phyloP scores from a whole-genome alignment of 805 yeast genomes.

The Metschnikowia cubensis region DNA sequence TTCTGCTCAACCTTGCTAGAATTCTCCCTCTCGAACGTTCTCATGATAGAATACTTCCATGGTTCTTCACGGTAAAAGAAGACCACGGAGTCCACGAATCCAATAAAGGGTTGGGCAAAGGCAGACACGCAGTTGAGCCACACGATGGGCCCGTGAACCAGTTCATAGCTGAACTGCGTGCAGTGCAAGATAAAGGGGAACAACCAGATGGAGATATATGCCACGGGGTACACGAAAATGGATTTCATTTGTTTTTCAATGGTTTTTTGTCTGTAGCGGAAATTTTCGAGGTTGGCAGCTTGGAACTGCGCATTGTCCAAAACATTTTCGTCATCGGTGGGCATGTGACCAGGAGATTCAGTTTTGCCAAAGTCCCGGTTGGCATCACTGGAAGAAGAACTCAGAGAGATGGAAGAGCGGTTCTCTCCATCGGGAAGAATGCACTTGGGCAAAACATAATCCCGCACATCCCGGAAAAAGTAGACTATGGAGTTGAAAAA shows the following conservation, averaged over 20 bases:
- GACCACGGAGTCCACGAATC: conserved; percentile 71
- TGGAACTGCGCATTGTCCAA: conserved; percentile 44
- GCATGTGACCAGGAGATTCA: conserved; percentile 5
- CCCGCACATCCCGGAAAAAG: conserved; percentile 23
- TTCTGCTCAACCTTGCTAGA: conserved; percentile 22
- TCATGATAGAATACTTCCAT: conserved; percentile 54
- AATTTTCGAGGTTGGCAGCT: conserved; percentile 54
- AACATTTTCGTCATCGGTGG: conserved; percentile 19
- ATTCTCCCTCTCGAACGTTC: conserved; percentile 35
- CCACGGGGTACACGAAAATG: conserved; percentile 79
- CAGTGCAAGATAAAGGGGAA: conserved; percentile 70
- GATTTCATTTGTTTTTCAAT: conserved; percentile 76
- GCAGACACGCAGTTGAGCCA: conserved; percentile 71
- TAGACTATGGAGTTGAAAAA: conserved; percentile 32
- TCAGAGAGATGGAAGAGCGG: background rate
- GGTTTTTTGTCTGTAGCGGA: conserved; percentile 58
- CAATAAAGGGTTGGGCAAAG: conserved; percentile 75
- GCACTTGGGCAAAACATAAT: conserved; percentile 26
- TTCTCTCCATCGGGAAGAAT: conserved; percentile 23
- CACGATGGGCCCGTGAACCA: conserved; percentile 46
- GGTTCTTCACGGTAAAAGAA: conserved; percentile 77
- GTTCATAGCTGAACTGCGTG: conserved; percentile 49
- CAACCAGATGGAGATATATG: conserved; percentile 77
- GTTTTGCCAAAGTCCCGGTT: background rate
- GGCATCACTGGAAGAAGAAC: conserved; percentile 6